Evolutionary conservation across 2,329 filamentous ascomycete genomes (phyloP).

Genomic region (Byssothecium circinans): DNA sequence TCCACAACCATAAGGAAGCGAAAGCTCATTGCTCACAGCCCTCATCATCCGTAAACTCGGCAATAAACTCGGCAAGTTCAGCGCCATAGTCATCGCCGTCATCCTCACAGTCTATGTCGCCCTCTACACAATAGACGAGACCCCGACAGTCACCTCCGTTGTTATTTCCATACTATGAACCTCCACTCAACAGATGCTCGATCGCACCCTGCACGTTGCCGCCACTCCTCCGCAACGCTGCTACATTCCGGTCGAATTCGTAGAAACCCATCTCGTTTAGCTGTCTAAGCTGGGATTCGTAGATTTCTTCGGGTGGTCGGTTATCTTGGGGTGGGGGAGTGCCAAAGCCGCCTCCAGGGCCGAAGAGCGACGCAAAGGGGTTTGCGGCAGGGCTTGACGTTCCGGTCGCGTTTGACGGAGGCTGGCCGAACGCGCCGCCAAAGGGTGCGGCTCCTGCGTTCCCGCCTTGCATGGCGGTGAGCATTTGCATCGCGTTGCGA

Average conservation of each 20-base stretch:
- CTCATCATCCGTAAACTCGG: no score
- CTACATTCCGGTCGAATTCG: constrained; percentile 91
- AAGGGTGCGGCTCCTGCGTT: constrained; percentile 38
- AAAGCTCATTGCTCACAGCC: no score
- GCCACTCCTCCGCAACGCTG: constrained; percentile 82
- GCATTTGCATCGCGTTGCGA: constrained; percentile 56
- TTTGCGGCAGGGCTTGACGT: constrained; percentile 33
- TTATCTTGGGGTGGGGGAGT: constrained; percentile 68
- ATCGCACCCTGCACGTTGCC: constrained; percentile 93
- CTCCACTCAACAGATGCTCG: constrained; percentile 62
- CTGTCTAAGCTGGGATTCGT: constrained; percentile 85
- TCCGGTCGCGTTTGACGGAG: constrained; percentile 42
- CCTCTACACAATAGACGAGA: no score
- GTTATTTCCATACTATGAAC: constrained; percentile 13
- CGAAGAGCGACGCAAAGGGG: constrained; percentile 48
- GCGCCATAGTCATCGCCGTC: no score
- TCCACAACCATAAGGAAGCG: no score
- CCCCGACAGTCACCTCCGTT: no score
- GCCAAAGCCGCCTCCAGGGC: constrained; percentile 39
- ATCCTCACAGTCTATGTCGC: no score
- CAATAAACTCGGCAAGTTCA: no score
- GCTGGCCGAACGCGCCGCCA: constrained; percentile 50
- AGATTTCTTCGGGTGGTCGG: constrained; percentile 89
- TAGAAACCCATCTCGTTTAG: constrained; percentile 99
- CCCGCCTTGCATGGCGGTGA: constrained; percentile 54